Evolutionary conservation across 352 stramenopile species (phyloP), one percentile per base, ranked within the genome.

Genomic region (Phytophthora litchii): DNA sequence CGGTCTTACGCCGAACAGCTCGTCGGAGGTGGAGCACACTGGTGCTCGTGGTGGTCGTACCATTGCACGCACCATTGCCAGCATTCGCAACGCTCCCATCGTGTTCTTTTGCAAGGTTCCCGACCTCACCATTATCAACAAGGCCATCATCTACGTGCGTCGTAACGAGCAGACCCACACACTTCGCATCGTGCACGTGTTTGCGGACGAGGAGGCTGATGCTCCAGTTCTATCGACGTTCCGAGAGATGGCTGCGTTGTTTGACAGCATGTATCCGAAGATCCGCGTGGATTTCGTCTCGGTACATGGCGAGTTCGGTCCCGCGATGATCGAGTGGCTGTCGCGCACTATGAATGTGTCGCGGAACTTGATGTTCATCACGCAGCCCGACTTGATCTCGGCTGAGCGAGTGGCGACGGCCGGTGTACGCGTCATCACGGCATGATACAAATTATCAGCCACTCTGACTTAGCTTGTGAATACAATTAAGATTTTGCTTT

Each of bases 121-220:
- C 37, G 92, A 97, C 70, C 70, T 97, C 21, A 92, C 91, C 59
- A 84, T 86, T 43, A 83, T 97, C 60, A 98, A 98, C 76, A 98
- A 98, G 72, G 91, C 91, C 12, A 94, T 98, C 56, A 69, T 98
- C 31, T 98, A 98, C 70, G 91, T 97, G 65, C 86, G 86, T 41
- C 85, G 88, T 45, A 98, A 98, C 75, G 84, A 93, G 64, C 89
- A 97, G 78, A 97, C 87, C 20, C 76, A 82, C 64, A 90, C 82
- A 46, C 63, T 98, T 37, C 88, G 91, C 48, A 81, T 98, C 38
- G 89, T 97, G 35, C 92, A 98, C 76, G 56, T 64, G 40, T 64
- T 64, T 17, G 3, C 56, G 40, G 56, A 58, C 38, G 56, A 64
- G 32, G 56, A 64, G 37, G 53, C 44, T 3, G 53, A 46, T 20